These are phyloP conservation scores for Fusarium euwallaceae DNA, from an alignment of 2,329 filamentous ascomycete genomes.

Conservation along the genomic window DNA sequence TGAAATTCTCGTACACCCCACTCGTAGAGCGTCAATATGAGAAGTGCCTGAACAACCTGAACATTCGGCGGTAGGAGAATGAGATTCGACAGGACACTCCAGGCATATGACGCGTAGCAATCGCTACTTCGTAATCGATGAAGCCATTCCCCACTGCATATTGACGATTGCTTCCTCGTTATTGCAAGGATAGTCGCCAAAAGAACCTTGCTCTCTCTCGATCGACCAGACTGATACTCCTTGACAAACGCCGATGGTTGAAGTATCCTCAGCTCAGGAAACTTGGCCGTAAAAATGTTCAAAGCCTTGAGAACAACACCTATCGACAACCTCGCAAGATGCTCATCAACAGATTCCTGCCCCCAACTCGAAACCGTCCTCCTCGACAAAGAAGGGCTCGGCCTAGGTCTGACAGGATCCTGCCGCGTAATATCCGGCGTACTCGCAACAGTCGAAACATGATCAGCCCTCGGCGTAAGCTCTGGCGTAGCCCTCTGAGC, in stretches of 20 bases:
- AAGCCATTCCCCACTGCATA: conserved; percentile 28
- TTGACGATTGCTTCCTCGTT: conserved; percentile 30
- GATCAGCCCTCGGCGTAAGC: not conserved
- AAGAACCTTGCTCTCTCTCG: conserved; percentile 44
- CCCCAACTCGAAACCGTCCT: not conserved
- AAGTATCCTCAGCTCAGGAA: conserved; percentile 51
- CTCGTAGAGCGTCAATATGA: conserved; percentile 56
- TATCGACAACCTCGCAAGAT: conserved; percentile 44
- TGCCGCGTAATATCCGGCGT: not conserved
- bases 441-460: not conserved
- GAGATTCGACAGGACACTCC: conserved; percentile 19
- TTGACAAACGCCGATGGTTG: conserved; percentile 51
- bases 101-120: conserved; percentile 31
- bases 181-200: conserved; percentile 36
- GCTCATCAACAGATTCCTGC: conserved; percentile 32
- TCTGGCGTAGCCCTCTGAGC: not conserved
- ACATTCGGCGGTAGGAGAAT: conserved; percentile 38
- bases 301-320: conserved; percentile 49
- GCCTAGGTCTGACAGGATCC: not conserved
- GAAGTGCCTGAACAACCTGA: conserved; percentile 55
- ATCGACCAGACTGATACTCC: conserved; percentile 36
- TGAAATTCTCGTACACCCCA: conserved; percentile 59
- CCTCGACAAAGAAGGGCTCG: conserved; percentile 7
- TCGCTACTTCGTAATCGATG: conserved; percentile 15
- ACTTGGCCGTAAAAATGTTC: conserved; percentile 52